Percentiles rank a stretch among this genome's conserved stretches.
phyloP scores from a whole-genome alignment of 176 grass and related monocot species.

The Calamus simplicifolius region DNA sequence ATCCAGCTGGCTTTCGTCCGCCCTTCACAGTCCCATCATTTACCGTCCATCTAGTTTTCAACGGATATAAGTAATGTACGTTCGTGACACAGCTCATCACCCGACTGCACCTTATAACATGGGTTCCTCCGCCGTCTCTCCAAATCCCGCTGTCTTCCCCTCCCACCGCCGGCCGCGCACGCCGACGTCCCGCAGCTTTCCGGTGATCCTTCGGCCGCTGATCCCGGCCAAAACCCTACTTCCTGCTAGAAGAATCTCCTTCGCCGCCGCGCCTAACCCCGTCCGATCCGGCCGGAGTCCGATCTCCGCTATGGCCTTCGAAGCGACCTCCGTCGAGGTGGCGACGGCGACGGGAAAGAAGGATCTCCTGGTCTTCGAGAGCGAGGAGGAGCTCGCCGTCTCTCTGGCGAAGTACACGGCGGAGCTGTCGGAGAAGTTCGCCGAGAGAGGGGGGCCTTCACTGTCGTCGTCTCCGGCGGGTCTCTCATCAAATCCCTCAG shows the following conservation, averaged over 20 bases:
- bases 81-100: too few relatives aligned
- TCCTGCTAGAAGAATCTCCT: background rate
- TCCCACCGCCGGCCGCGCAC: background rate
- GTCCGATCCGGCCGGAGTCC: background rate
- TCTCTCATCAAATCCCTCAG: conserved; percentile 65
- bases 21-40: too few relatives aligned
- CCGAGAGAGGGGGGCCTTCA: conserved; percentile 46
- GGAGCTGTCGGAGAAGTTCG: conserved; percentile 66
- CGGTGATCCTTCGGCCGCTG: background rate
- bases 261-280: background rate
- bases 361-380: conserved; percentile 38
- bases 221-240: background rate
- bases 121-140: conserved; percentile 4
- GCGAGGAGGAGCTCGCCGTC: conserved; percentile 54
- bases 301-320: conserved; percentile 33
- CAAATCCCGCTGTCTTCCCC: background rate
- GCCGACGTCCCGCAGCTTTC: background rate
- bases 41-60: too few relatives aligned
- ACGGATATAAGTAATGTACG: too few relatives aligned
- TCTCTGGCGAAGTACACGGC: conserved; percentile 75
- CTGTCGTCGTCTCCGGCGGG: conserved; percentile 61
- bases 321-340: conserved; percentile 9
- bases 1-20: too few relatives aligned
- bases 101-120: background rate
- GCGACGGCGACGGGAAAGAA: conserved; percentile 24